phyloP scores from a whole-genome alignment of 2,329 filamentous ascomycete genomes.

The Aspergillus sp. region DNA sequence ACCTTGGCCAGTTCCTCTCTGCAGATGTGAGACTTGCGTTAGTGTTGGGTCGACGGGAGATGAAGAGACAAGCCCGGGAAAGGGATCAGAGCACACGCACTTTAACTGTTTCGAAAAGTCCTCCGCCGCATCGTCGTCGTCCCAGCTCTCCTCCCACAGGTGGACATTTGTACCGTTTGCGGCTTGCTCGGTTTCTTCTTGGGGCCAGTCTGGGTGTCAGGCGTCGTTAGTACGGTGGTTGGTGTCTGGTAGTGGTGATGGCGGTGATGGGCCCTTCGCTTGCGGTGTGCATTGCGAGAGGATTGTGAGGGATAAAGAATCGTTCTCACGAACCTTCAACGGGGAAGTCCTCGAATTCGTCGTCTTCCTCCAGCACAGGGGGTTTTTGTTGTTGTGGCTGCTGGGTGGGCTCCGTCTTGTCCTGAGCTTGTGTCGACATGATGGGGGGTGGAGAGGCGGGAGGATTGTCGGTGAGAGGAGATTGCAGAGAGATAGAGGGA shows the following conservation, averaged over 20 bases:
- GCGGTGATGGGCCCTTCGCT: neutral
- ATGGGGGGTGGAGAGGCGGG: constrained; percentile 16
- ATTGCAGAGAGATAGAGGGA: neutral
- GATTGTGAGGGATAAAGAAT: neutral
- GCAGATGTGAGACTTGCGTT: constrained; percentile 3
- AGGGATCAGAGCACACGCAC: constrained; percentile 55
- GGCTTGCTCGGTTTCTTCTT: constrained; percentile 77
- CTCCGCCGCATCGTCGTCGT: constrained; percentile 95
- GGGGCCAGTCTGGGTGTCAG: constrained; percentile 72
- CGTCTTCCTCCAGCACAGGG: constrained; percentile 84
- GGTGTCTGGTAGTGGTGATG: constrained; percentile 9
- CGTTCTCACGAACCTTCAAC: constrained; percentile 71
- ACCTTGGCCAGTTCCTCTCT: constrained; percentile 88
- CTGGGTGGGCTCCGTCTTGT: constrained; percentile 38
- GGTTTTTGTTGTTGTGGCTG: constrained; percentile 61
- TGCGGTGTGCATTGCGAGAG: neutral
- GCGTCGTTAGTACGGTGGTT: neutral
- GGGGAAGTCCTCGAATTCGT: constrained; percentile 98
- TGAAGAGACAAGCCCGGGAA: constrained; percentile 7
- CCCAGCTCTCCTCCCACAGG: constrained; percentile 99
- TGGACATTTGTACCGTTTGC: constrained; percentile 65
- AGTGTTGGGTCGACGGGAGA: neutral
- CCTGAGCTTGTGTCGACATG: constrained; percentile 47
- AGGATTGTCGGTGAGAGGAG: neutral
- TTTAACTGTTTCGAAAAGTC: constrained; percentile 94